Conservation (phyloP, 1,284 basidiomycete genomes). For the Taiwanofungus camphoratus region DNA sequence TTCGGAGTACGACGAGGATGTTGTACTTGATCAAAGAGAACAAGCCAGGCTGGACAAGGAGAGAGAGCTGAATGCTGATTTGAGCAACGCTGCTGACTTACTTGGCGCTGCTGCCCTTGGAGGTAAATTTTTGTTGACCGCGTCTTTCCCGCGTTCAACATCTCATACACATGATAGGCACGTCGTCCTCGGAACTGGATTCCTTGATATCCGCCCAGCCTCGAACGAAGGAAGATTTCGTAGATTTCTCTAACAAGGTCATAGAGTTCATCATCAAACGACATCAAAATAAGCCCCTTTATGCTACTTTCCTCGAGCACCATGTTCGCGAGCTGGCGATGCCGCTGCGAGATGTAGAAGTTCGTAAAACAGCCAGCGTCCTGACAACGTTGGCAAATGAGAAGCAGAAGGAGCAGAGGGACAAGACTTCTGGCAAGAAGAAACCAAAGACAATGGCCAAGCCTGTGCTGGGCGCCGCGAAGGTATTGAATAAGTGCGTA, state of each 20-base stretch:
- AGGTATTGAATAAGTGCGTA: constrained; percentile 55
- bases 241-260: constrained; percentile 64
- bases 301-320: constrained; percentile 76
- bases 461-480: constrained; percentile 70
- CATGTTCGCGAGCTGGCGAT: constrained; percentile 69
- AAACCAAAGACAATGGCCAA: constrained; percentile 72
- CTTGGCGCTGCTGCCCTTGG: constrained; percentile 68
- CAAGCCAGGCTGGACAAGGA: constrained; percentile 73
- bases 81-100: constrained; percentile 77
- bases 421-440: constrained; percentile 86
- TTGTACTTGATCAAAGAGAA: constrained; percentile 74
- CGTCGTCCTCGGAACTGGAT: constrained; percentile 64
- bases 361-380: constrained; percentile 78
- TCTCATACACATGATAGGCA: constrained; percentile 34
- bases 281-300: constrained; percentile 78
- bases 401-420: constrained; percentile 86
- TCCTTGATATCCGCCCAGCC: constrained; percentile 69
- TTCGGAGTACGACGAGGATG: constrained; percentile 66
- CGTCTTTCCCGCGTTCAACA: not conserved
- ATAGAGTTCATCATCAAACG: constrained; percentile 69
- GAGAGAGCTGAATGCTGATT: constrained; percentile 77
- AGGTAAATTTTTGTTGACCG: constrained; percentile 37
- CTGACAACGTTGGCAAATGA: constrained; percentile 87
- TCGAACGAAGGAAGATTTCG: constrained; percentile 82
- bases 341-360: constrained; percentile 82